phyloP scores from a whole-genome alignment of 108 stramenopile species.

The Nitzschia palea region DNA sequence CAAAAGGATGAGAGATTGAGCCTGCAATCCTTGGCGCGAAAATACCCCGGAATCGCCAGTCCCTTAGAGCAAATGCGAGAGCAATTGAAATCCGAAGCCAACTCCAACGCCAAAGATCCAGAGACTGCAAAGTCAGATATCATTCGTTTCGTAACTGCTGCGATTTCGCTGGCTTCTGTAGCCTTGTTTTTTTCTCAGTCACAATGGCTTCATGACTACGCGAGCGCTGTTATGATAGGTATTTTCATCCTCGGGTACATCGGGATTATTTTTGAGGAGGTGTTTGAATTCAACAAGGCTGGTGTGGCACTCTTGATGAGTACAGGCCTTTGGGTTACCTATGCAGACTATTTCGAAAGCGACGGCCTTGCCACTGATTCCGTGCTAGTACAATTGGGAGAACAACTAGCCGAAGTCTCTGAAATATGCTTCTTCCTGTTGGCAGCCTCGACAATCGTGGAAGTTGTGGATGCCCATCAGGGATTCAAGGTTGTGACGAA shows the following conservation, averaged over 20 bases:
- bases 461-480: constrained; percentile 93
- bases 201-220: constrained; percentile 77
- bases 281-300: constrained; percentile 94
- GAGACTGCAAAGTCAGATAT: constrained; percentile 80
- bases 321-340: constrained; percentile 92
- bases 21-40: constrained; percentile 55
- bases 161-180: constrained; percentile 49
- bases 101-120: constrained; percentile 45
- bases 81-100: constrained; percentile 75
- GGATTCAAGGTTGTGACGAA: constrained; percentile 95
- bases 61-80: constrained; percentile 78
- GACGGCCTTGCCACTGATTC: constrained; percentile 62
- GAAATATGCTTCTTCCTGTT: constrained; percentile 95
- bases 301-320: constrained; percentile 91
- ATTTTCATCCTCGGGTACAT: constrained; percentile 91
- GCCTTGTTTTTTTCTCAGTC: constrained; percentile 71
- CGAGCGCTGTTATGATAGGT: constrained; percentile 77
- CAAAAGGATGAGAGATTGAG: constrained; percentile 80
- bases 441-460: constrained; percentile 92
- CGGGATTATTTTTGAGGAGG: constrained; percentile 93
- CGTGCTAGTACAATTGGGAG: constrained; percentile 77
- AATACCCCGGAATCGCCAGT: constrained; percentile 67
- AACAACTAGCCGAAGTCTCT: constrained; percentile 92
- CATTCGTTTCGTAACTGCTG: constrained; percentile 58
- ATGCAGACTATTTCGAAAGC: constrained; percentile 81